phyloP scores from a whole-genome alignment of 2,329 filamentous ascomycete species.

The Phaeosphaeria sp. region DNA sequence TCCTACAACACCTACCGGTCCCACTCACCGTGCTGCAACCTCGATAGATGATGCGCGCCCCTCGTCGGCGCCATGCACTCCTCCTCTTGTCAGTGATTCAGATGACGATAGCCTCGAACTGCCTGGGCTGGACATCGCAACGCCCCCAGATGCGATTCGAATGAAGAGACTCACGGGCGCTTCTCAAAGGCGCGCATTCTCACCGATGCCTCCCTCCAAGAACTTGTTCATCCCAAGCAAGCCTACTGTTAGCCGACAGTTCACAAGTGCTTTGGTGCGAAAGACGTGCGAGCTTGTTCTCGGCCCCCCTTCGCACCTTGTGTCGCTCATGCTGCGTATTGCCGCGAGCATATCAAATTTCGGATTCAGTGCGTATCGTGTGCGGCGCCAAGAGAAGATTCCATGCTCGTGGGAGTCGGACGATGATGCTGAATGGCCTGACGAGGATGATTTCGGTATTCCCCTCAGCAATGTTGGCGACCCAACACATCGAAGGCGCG shows the following conservation, averaged over 20 bases:
- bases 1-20: conserved; percentile 31
- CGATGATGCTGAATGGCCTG: conserved; percentile 60
- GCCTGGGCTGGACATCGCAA: conserved; percentile 48
- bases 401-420: conserved; percentile 65
- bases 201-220: conserved; percentile 72
- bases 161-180: conserved; percentile 57
- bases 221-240: conserved; percentile 66
- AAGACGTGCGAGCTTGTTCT: conserved; percentile 80
- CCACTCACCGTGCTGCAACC: conserved; percentile 22
- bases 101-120: conserved; percentile 53
- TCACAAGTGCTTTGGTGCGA: conserved; percentile 68
- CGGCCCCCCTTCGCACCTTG: conserved; percentile 79
- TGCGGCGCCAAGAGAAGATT: conserved; percentile 40
- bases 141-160: conserved; percentile 47
- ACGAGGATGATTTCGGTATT: conserved; percentile 66
- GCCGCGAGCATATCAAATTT: conserved; percentile 72
- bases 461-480: conserved; percentile 47
- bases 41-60: conserved; percentile 28
- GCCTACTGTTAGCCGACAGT: conserved; percentile 45
- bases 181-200: conserved; percentile 65
- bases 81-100: conserved; percentile 53
- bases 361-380: conserved; percentile 42
- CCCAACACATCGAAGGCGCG: conserved; percentile 26
- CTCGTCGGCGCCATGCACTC: conserved; percentile 51
- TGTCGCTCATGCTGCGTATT: conserved; percentile 81